Evolutionary conservation across 2,329 filamentous ascomycete species (phyloP).

Genomic region (Tolypocladium ovalisporum): DNA sequence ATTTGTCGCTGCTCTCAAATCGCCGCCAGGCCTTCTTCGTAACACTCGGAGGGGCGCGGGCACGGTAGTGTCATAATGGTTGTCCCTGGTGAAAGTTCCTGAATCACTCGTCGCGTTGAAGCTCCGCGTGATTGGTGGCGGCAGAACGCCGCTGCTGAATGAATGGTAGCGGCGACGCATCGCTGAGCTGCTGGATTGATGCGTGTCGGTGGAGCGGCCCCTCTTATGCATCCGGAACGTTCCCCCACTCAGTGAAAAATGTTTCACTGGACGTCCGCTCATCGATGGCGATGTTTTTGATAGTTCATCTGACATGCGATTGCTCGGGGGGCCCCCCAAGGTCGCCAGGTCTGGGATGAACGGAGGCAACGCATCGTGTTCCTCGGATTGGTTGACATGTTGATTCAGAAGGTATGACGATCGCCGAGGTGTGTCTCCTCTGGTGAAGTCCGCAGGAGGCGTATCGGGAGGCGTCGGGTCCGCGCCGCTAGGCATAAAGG

Average conservation of each 20-base stretch:
- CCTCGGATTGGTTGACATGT: conserved; percentile 24
- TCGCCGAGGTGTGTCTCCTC: conserved; percentile 35
- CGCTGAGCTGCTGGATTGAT: conserved; percentile 37
- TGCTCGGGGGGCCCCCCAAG: conserved; percentile 16
- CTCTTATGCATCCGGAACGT: conserved; percentile 28
- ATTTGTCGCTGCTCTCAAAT: conserved; percentile 58
- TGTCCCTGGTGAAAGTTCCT: conserved; percentile 35
- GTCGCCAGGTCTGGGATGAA: conserved; percentile 36
- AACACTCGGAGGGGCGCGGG: conserved; percentile 51
- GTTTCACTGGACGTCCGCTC: conserved; percentile 12
- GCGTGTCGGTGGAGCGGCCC: conserved; percentile 36
- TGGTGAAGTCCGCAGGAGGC: conserved; percentile 35
- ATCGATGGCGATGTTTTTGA: conserved; percentile 19
- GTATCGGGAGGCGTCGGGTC: conserved; percentile 53
- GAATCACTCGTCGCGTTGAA: conserved; percentile 51
- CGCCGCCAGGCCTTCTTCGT: conserved; percentile 62
- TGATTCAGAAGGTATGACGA: conserved; percentile 46
- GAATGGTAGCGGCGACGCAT: conserved; percentile 48
- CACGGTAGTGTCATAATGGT: conserved; percentile 25
- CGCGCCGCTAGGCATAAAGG: conserved; percentile 34
- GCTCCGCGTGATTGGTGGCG: conserved; percentile 42
- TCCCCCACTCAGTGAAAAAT: conserved; percentile 15
- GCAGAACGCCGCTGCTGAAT: conserved; percentile 43
- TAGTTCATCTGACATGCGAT: conserved; percentile 20
- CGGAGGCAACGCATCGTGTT: conserved; percentile 31